phyloP scores from a whole-genome alignment of 2,329 filamentous ascomycete genomes.

The Pseudogymnoascus sp. region DNA sequence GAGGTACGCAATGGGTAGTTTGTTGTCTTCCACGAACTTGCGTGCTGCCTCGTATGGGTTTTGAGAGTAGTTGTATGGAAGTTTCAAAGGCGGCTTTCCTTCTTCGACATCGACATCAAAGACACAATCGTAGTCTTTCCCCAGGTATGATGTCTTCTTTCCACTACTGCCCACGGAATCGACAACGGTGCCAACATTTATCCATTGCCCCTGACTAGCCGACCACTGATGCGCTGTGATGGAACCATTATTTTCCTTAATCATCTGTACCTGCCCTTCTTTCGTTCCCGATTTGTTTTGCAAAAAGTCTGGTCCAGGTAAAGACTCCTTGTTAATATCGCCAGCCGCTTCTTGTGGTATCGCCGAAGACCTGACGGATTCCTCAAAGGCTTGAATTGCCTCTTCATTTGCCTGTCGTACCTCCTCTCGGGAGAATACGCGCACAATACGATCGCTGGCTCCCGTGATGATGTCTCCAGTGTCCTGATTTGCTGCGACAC shows the following conservation, averaged over 20 bases:
- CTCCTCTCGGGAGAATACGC: constrained; percentile 71
- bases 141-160: constrained; percentile 68
- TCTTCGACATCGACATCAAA: constrained; percentile 97
- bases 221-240: constrained; percentile 90
- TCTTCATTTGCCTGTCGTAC: constrained; percentile 65
- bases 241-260: constrained; percentile 71
- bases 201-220: constrained; percentile 59
- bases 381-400: constrained; percentile 68
- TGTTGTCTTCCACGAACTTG: constrained; percentile 84
- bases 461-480: constrained; percentile 92
- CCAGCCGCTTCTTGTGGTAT: constrained; percentile 83
- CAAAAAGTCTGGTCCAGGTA: constrained; percentile 84
- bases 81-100: constrained; percentile 82
- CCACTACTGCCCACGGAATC: constrained; percentile 79
- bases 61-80: constrained; percentile 89
- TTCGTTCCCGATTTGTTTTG: constrained; percentile 80
- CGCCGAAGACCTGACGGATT: constrained; percentile 72
- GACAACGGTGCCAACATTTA: constrained; percentile 89
- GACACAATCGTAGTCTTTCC: constrained; percentile 90
- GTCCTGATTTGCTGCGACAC: constrained; percentile 72
- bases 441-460: constrained; percentile 78
- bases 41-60: constrained; percentile 89
- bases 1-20: constrained; percentile 78
- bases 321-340: constrained; percentile 81
- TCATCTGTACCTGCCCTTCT: constrained; percentile 92